A percentile compares a stretch with the other conserved stretches of the same genome.
Evolutionary conservation across 768 basidiomycete genomes (phyloP).

Genomic region (Mycena capillaripes): DNA sequence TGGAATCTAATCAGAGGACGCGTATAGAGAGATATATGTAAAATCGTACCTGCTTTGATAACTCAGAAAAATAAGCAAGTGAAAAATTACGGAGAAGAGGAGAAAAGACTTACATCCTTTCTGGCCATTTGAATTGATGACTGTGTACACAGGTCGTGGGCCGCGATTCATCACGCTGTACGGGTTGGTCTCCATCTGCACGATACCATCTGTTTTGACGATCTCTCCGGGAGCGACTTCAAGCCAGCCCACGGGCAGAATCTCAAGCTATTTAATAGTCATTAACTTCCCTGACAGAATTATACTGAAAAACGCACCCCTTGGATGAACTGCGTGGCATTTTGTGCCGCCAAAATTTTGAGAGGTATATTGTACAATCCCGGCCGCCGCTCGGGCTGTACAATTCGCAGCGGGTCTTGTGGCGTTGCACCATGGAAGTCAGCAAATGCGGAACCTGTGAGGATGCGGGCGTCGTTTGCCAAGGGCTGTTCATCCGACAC

Average conservation of each 20-base stretch:
- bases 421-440: neutral
- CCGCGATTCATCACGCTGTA: neutral
- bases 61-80: neutral
- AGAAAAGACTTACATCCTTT: neutral
- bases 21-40: no score
- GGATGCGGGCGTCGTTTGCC: neutral
- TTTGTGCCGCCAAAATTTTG: neutral
- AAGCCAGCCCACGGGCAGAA: neutral
- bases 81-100: no score
- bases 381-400: constrained; percentile 13
- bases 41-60: no score
- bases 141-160: no score
- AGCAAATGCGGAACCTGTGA: neutral
- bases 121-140: neutral
- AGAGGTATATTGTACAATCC: constrained; percentile 15
- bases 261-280: neutral
- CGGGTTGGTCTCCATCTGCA: neutral
- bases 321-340: no score
- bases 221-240: neutral
- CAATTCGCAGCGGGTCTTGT: neutral
- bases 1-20: no score
- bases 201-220: neutral
- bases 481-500: neutral
- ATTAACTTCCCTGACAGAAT: no score
- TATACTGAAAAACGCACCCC: no score